A percentile compares a stretch with the other conserved stretches of the same genome.
Evolutionary conservation across 768 basidiomycete species (phyloP).

Genomic region (Lactarius hatsudake): DNA sequence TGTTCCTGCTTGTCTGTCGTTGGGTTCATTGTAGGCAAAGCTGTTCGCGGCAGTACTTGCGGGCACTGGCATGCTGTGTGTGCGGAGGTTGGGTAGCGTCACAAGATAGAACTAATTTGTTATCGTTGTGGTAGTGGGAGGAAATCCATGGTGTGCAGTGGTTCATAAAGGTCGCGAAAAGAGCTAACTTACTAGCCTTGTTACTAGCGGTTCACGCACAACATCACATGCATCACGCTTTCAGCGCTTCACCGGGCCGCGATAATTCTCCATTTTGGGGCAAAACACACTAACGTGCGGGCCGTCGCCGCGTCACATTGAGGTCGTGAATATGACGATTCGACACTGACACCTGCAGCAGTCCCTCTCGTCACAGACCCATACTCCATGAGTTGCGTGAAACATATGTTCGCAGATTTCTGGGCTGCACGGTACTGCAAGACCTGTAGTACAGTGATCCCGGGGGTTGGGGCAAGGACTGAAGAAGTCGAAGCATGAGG

Average conservation of each 20-base stretch:
- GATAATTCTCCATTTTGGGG: too few relatives aligned
- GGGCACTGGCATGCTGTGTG: background rate
- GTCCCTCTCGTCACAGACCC: background rate
- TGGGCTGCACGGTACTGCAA: background rate
- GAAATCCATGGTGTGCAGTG: background rate
- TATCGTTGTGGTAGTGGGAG: background rate
- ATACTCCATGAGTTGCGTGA: background rate
- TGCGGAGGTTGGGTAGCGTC: background rate
- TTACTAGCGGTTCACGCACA: background rate
- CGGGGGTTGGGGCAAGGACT: too few relatives aligned
- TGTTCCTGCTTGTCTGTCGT: slow-evolving; percentile 2
- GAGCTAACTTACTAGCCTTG: too few relatives aligned
- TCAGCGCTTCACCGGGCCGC: too few relatives aligned
- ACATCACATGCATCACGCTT: background rate
- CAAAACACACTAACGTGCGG: too few relatives aligned
- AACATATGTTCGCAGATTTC: background rate
- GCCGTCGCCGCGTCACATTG: too few relatives aligned
- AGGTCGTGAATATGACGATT: too few relatives aligned
- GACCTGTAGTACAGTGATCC: too few relatives aligned
- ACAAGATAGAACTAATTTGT: background rate
- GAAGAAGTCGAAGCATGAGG: background rate
- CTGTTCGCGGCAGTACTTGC: background rate
- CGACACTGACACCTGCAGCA: background rate
- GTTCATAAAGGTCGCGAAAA: background rate
- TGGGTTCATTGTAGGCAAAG: background rate